Base-by-base conservation (phyloP, 495 filamentous ascomycete genomes). In the Geoglossum glabrum region DNA sequence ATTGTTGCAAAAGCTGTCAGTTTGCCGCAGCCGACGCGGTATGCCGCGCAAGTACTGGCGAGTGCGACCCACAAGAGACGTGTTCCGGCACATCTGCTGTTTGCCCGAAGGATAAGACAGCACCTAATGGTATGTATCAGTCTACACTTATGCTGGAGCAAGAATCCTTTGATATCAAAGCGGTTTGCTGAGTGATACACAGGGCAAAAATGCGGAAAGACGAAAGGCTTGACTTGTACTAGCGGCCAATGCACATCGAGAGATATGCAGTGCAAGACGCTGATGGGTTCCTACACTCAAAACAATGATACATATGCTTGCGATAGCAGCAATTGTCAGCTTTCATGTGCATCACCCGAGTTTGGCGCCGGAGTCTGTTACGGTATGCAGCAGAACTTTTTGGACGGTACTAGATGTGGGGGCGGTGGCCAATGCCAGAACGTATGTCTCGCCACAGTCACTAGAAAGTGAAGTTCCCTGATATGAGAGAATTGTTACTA, bases 231-330 rank as follows among this genome's bases (percentile, higher is more conserved):
- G 17, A 71, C 75, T 46, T 98, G 92, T 66, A 87, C 93, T 57
- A 90, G 85, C 51, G 92, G 92, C 23, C 92, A 95, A 67, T 98
- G 92, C 68, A 98, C 92, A 50, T 92, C 85, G 57, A 83, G 93
- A 59, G 81, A 95, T 66, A 76, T 80, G 62, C 92, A 98, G 69
- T 98, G 92, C 73, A 82, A 84, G 65, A 83, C 81, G 8, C 73
- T 95, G 28, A 85, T 97, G 76, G 92, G 88, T 40, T 78, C 74
- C n/a, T 77, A 83, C 55, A 80, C 81, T 1, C 76, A 77, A 60
- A 81, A 74, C 64, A 93, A 87, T 69, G 79, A 85, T 62, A 93
- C 87, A 9, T 85, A 80, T 63, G 86, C 90, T 11, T 97, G 93
- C 69, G 80, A 84, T 55, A 73, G 68, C 58, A 74, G 72, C 54